phyloP scores from a whole-genome alignment of 257 asterid genomes.

The Solanum rostratum region DNA sequence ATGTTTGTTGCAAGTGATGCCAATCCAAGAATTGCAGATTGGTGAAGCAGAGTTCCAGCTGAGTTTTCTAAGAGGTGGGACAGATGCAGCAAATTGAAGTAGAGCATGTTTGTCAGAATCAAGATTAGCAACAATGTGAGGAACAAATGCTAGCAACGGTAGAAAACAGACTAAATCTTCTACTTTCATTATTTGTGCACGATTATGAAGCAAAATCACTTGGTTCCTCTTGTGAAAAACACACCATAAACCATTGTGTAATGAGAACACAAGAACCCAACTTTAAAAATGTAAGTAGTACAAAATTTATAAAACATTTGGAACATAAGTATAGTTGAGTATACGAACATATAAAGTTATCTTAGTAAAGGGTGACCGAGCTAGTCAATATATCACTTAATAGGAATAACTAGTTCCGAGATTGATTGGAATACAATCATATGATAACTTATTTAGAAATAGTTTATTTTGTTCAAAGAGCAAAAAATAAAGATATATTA shows the following conservation, averaged over 20 bases:
- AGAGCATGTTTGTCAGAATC: constrained; percentile 53
- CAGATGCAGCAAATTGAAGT: constrained; percentile 44
- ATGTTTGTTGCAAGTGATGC: constrained; percentile 50
- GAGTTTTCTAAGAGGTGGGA: constrained; percentile 52
- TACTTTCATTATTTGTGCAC: constrained; percentile 31
- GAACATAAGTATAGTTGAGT: not conserved
- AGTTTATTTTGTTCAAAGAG: too few species aligned
- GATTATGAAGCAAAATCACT: not conserved
- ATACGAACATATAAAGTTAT: not conserved
- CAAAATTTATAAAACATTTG: not conserved
- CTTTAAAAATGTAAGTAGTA: not conserved
- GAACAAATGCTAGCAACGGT: constrained; percentile 16
- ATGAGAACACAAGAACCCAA: not conserved
- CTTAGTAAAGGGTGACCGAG: not conserved
- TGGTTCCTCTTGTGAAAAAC: not conserved
- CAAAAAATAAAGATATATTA: too few species aligned
- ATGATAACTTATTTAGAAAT: too few species aligned
- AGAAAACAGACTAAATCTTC: constrained; percentile 5
- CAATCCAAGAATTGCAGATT: constrained; percentile 66
- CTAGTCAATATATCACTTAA: not conserved
- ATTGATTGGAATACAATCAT: too few species aligned
- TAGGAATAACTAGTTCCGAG: too few species aligned
- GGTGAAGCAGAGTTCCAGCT: constrained; percentile 43
- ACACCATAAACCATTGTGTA: not conserved
- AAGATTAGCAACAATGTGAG: constrained; percentile 27